Evolutionary conservation across 208 protist genomes (phyloP), one percentile per base, ranked within the genome.

Genomic region (Tritrichomonas musculus): DNA sequence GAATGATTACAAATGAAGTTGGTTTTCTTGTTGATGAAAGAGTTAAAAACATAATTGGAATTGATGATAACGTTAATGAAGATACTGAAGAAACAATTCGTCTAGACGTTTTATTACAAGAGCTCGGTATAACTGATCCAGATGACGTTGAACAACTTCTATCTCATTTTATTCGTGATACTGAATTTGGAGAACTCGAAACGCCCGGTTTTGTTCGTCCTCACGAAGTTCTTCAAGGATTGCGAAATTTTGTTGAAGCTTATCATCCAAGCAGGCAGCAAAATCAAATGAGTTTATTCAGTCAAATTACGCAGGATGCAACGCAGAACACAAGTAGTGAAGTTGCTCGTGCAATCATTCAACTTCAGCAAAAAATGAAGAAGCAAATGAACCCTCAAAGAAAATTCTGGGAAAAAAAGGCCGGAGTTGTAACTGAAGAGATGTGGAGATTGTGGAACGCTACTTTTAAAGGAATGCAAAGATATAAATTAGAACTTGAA

Each of bases 11-110:
- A 27, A 47, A 88, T 88, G 77, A 88, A 57, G 77, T 88, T 50
- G 77, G 77, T 11, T 88, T 88, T 36, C n/a, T 88, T 39, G 77
- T 88, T 30, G 77, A 88, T 88, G 77, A 88, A 50, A 41, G 41
- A 22, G 77, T 88, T 50, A 88, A 30, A 88, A 57, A 88, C 30
- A 53, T 88, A 41, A 88, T 88, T 60, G 77, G 77, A 22, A n/a
- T 88, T 8, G 77, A 88, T 57, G 17, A 36, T n/a, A 0, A 47
- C 30, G 33, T 41, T 49, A 17, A 47, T 22, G 77, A 88, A 9
- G 47, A 88, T 44, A 47, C 20, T 88, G 14, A 44, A 17, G 41
- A 88, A 39, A 47, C 17, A 5, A 47, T 88, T 39, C 25, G 47
- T n/a, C 20, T 88, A 14, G 77, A 88, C 30, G 47, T 49, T 36